phyloP scores from a whole-genome alignment of 1,284 basidiomycete genomes.

The Ganoderma boninense region DNA sequence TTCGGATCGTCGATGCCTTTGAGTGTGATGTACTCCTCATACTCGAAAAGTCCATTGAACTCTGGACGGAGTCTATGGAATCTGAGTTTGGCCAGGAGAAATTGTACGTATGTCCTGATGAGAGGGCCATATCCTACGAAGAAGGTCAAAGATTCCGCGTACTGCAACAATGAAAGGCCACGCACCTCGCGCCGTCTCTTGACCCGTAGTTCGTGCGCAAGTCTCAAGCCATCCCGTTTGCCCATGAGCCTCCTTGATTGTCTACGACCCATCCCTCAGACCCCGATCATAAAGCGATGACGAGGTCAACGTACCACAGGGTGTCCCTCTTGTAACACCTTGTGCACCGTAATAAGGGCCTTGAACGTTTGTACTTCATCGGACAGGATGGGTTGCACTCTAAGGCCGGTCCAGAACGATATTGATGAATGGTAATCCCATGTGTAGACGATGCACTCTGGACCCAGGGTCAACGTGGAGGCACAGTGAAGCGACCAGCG shows the following conservation, averaged over 20 bases:
- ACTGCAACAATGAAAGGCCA: slow-evolving; percentile 9
- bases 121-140: slow-evolving; percentile 85
- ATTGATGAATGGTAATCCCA: slow-evolving; percentile 99
- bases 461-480: slow-evolving; percentile 7
- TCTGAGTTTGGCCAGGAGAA: slow-evolving; percentile 92
- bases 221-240: slow-evolving; percentile 98
- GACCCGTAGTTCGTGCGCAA: slow-evolving; percentile 86
- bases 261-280: slow-evolving; percentile 54
- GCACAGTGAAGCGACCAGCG: not conserved
- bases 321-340: slow-evolving; percentile 95
- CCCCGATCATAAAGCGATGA: not conserved
- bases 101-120: slow-evolving; percentile 94
- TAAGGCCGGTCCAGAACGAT: slow-evolving; percentile 94
- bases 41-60: slow-evolving; percentile 97
- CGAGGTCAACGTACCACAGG: slow-evolving; percentile 71
- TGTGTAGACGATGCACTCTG: slow-evolving; percentile 97
- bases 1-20: slow-evolving; percentile 98
- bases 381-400: slow-evolving; percentile 93
- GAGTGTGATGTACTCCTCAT: slow-evolving; percentile 95
- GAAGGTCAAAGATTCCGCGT: slow-evolving; percentile 1
- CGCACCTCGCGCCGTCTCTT: slow-evolving; percentile 82
- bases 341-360: slow-evolving; percentile 94
- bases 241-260: slow-evolving; percentile 94
- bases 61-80: slow-evolving; percentile 94
- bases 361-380: slow-evolving; percentile 98